Conservation (phyloP, 352 stramenopile genomes). For the Phytophthora fragariae region DNA sequence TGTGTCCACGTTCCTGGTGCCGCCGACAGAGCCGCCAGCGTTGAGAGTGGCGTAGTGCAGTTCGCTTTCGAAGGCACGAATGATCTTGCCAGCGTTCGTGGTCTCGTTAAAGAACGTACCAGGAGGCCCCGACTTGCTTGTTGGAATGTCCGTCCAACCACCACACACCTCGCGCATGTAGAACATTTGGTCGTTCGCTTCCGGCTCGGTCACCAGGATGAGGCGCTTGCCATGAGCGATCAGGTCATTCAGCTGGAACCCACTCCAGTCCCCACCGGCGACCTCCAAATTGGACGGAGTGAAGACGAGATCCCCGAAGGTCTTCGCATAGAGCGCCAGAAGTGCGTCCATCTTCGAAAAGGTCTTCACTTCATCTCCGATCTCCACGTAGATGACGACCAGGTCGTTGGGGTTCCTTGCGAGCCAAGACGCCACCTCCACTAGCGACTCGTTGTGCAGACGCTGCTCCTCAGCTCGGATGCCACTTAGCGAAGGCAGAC, state of each 20-base stretch:
- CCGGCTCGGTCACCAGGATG: slow-evolving; percentile 48
- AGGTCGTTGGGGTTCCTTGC: slow-evolving; percentile 48
- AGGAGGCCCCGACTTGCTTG: slow-evolving; percentile 3
- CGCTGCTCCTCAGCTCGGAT: slow-evolving; percentile 71
- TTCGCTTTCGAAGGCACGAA: slow-evolving; percentile 53
- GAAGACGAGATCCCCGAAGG: slow-evolving; percentile 57
- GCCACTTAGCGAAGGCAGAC: slow-evolving; percentile 72
- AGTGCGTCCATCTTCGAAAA: slow-evolving; percentile 52
- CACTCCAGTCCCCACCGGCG: slow-evolving; percentile 44
- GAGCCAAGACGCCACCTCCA: slow-evolving; percentile 66
- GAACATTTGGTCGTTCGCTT: slow-evolving; percentile 58
- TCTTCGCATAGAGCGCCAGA: slow-evolving; percentile 45
- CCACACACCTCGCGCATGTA: slow-evolving; percentile 48
- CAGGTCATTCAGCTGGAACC: slow-evolving; percentile 54
- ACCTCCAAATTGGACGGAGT: slow-evolving; percentile 47
- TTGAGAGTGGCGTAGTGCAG: slow-evolving; percentile 60
- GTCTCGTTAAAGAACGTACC: slow-evolving; percentile 46
- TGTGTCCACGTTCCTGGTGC: slow-evolving; percentile 16
- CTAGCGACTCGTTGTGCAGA: slow-evolving; percentile 51
- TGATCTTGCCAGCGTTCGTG: slow-evolving; percentile 50
- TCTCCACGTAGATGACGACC: slow-evolving; percentile 59
- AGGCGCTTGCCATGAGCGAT: slow-evolving; percentile 57
- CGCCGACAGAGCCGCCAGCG: slow-evolving; percentile 35
- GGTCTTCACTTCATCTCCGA: slow-evolving; percentile 29
- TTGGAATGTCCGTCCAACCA: slow-evolving; percentile 50